phyloP scores from a whole-genome alignment of 2,329 filamentous ascomycete genomes.

The Fusarium pseudoanthophilum region DNA sequence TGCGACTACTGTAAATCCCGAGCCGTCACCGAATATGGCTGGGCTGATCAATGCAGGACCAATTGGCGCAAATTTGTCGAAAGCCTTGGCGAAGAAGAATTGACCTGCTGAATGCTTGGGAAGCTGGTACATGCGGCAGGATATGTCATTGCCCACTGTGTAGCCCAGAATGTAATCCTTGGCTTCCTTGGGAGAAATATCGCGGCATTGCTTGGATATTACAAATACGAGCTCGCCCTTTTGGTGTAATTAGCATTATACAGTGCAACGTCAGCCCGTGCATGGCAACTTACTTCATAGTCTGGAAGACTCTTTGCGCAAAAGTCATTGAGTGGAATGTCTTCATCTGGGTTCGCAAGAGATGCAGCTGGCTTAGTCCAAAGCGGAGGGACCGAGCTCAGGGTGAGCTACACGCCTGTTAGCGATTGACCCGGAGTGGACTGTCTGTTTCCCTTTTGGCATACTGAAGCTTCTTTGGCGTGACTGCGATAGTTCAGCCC shows the following conservation, averaged over 20 bases:
- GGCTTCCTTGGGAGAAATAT: not conserved
- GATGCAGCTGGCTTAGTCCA: not conserved
- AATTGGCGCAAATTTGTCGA: not conserved
- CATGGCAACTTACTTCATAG: not conserved
- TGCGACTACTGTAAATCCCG: not conserved
- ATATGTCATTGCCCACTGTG: not conserved
- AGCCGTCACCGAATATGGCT: not conserved
- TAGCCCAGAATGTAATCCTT: not conserved
- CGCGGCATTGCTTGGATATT: not conserved
- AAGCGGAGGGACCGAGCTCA: not conserved
- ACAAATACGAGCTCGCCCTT: not conserved
- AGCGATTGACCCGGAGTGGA: not conserved
- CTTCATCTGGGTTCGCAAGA: not conserved
- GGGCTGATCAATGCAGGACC: not conserved
- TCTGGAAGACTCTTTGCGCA: not conserved
- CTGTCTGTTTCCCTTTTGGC: rapidly evolving
- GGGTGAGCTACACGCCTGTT: not conserved
- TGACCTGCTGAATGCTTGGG: not conserved
- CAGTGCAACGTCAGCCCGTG: no score
- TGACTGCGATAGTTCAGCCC: not conserved
- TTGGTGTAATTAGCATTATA: not conserved
- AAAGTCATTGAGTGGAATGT: not conserved
- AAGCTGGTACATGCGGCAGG: not conserved
- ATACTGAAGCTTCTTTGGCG: not conserved
- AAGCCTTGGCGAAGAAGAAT: not conserved